Evolutionary conservation across 345 rosid genomes (phyloP).

Genomic region (Physaria fendleri): DNA sequence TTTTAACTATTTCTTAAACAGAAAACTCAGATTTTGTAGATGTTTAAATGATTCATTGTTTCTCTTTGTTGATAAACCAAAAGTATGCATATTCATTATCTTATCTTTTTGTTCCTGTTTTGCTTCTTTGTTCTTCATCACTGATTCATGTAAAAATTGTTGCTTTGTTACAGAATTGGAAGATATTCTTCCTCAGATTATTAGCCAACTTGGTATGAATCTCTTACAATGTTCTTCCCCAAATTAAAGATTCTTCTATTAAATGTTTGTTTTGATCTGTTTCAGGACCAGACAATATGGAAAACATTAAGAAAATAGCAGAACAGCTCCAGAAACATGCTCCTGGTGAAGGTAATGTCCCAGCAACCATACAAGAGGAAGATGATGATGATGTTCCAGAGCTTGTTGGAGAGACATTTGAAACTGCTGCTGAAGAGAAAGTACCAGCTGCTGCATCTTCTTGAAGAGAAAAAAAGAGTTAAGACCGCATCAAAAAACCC

Average conservation of each 20-base stretch:
- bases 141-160: neutral
- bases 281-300: slow-evolving; percentile 89
- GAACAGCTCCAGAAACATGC: slow-evolving; percentile 88
- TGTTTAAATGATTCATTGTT: too few species aligned
- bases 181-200: slow-evolving; percentile 85
- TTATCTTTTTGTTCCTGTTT: neutral
- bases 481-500: neutral
- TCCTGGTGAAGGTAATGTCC: slow-evolving; percentile 37
- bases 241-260: neutral
- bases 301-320: slow-evolving; percentile 84
- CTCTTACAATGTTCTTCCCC: neutral
- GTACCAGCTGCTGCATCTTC: slow-evolving; percentile 24
- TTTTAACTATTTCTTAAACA: too few species aligned
- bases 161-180: slow-evolving; percentile 56
- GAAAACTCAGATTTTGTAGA: too few species aligned
- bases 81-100: slow-evolving; percentile 51
- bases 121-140: neutral
- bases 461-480: slow-evolving; percentile 9
- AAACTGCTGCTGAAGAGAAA: slow-evolving; percentile 80
- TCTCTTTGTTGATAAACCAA: slow-evolving; percentile 40
- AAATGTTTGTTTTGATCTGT: neutral
- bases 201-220: slow-evolving; percentile 74
- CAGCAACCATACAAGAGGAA: slow-evolving; percentile 43
- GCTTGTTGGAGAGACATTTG: slow-evolving; percentile 80
- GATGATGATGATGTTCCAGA: slow-evolving; percentile 86